These are phyloP conservation scores for Chaetomium strumarium DNA, from an alignment of 2,329 filamentous ascomycete genomes.

Conservation along the genomic window DNA sequence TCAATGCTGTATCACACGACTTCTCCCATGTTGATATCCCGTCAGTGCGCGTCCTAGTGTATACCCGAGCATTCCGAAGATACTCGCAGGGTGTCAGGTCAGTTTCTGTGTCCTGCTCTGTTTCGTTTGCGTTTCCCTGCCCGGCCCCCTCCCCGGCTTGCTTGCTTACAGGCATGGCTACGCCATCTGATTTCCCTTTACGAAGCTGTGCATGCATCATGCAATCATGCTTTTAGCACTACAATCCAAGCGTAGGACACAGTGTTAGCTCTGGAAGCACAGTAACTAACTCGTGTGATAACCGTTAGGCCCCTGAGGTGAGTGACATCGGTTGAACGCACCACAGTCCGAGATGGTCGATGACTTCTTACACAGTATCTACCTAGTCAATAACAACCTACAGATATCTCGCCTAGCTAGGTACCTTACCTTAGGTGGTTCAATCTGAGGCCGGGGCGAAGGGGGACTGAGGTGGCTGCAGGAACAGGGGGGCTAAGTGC, in stretches of 20 bases:
- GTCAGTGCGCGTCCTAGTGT: too few species aligned
- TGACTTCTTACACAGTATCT: too few species aligned
- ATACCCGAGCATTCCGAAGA: background rate
- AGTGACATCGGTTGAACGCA: too few species aligned
- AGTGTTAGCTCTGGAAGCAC: too few species aligned
- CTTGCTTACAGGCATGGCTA: background rate
- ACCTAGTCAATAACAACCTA: background rate
- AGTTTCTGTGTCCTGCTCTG: background rate
- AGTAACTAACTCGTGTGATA: too few species aligned
- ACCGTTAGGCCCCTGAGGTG: too few species aligned
- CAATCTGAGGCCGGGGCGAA: background rate
- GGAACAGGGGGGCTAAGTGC: background rate
- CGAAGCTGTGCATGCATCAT: constrained; percentile 4
- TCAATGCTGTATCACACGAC: background rate
- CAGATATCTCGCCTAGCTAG: too few species aligned
- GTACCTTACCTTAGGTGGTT: background rate
- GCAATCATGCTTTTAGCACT: background rate
- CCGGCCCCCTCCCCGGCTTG: background rate
- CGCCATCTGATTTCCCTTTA: constrained; percentile 2
- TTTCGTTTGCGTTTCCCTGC: background rate
- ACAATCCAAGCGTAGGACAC: background rate
- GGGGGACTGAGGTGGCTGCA: background rate
- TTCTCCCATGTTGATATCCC: background rate
- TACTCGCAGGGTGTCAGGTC: background rate
- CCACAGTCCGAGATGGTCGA: background rate